A percentile compares a stretch with the other conserved stretches of the same genome.
Evolutionary conservation across 1,139 yeast genomes (phyloP).

Genomic region (Suhomyces chickasaworum): DNA sequence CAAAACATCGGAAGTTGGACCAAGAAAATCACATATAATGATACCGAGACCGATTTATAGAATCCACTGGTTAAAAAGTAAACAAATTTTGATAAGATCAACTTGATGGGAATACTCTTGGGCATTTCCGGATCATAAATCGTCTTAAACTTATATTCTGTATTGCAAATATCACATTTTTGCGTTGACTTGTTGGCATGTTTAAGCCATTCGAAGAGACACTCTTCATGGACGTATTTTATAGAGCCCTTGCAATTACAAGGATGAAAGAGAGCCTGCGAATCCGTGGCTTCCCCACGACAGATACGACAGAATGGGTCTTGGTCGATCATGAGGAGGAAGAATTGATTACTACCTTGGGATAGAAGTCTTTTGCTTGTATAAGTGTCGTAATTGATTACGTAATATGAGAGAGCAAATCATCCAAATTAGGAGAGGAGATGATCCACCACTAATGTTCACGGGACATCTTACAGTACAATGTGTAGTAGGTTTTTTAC

Average conservation of each 20-base stretch:
- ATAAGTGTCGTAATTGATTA: not conserved
- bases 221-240: slow-evolving; percentile 89
- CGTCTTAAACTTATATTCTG: slow-evolving; percentile 71
- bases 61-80: slow-evolving; percentile 29
- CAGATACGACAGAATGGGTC: slow-evolving; percentile 80
- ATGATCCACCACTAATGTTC: too few relatives aligned
- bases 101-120: slow-evolving; percentile 53
- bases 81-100: slow-evolving; percentile 45
- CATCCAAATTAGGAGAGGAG: not conserved
- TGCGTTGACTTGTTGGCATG: slow-evolving; percentile 61
- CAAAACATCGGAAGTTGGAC: slow-evolving; percentile 61
- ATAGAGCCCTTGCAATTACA: slow-evolving; percentile 95
- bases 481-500: too few relatives aligned
- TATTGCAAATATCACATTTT: slow-evolving; percentile 87
- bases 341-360: not conserved
- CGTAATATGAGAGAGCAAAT: not conserved
- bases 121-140: slow-evolving; percentile 77
- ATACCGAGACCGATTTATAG: slow-evolving; percentile 29
- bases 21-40: slow-evolving; percentile 39
- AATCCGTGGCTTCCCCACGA: slow-evolving; percentile 80
- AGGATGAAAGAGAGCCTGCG: slow-evolving; percentile 86
- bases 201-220: slow-evolving; percentile 85
- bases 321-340: slow-evolving; percentile 10
- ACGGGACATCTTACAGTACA: too few relatives aligned
- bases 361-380: not conserved